Conservation (phyloP, 2,329 filamentous ascomycete species). For the Aspergillus sojae region DNA sequence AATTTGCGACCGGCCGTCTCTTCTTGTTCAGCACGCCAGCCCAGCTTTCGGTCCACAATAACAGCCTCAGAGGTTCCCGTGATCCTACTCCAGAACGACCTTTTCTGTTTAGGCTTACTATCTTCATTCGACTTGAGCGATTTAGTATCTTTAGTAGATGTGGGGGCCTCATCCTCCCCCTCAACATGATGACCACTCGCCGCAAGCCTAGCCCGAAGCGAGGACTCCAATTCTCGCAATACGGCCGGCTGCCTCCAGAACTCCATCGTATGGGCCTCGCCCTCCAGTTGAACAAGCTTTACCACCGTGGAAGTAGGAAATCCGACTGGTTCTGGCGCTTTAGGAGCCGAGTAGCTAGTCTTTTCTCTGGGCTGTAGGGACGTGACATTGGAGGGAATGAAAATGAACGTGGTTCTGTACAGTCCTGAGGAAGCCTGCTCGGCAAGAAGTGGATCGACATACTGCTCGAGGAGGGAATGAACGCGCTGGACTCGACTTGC, state of each 20-base stretch:
- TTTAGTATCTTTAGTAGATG: background rate
- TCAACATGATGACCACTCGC: background rate
- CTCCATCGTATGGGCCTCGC: background rate
- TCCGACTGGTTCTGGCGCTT: background rate
- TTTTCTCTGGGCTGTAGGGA: background rate
- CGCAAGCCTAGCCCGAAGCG: background rate
- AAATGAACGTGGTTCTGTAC: background rate
- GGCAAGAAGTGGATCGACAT: background rate
- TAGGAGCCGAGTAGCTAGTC: background rate
- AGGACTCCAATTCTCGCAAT: background rate
- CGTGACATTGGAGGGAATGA: background rate
- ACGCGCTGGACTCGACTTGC: background rate
- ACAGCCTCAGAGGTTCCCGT: background rate
- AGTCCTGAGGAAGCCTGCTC: background rate
- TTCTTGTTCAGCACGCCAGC: background rate
- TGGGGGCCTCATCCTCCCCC: background rate
- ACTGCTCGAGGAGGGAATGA: background rate
- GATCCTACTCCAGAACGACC: background rate
- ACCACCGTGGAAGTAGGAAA: background rate
- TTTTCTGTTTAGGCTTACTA: background rate
- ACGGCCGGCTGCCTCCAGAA: constrained; percentile 1
- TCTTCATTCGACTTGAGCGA: background rate
- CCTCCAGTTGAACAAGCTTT: background rate
- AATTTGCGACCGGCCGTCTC: background rate
- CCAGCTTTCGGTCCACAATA: background rate